phyloP scores from a whole-genome alignment of 1,284 basidiomycete species.

The Trichosporon faecale region DNA sequence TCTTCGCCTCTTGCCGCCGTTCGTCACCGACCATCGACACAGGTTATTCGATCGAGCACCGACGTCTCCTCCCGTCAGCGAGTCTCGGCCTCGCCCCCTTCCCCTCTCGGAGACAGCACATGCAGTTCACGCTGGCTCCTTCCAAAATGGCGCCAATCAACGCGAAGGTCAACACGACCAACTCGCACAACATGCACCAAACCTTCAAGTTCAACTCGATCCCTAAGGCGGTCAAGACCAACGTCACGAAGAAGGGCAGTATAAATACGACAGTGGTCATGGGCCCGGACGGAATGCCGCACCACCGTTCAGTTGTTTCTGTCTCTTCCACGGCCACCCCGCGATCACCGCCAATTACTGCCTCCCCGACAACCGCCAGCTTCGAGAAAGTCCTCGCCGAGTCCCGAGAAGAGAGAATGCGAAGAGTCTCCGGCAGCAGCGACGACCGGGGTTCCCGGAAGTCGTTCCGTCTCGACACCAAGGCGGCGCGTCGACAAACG shows the following conservation, averaged over 20 bases:
- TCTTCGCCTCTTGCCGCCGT: background rate
- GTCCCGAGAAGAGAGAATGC: background rate
- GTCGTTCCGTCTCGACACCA: slow-evolving; percentile 4
- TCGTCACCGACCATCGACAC: background rate
- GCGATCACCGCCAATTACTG: background rate
- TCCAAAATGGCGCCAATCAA: background rate
- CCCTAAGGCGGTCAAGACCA: background rate
- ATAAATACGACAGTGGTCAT: background rate
- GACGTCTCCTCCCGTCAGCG: background rate
- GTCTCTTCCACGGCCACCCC: background rate
- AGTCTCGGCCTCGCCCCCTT: background rate
- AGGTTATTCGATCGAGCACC: background rate
- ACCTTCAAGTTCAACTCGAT: slow-evolving; percentile 11
- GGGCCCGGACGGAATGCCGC: slow-evolving; percentile 8
- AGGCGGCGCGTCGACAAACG: background rate
- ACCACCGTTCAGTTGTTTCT: background rate
- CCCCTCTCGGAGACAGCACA: background rate
- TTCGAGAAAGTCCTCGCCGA: background rate
- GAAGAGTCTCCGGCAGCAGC: background rate
- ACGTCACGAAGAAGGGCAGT: background rate
- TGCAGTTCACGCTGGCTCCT: background rate
- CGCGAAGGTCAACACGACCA: background rate
- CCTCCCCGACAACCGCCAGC: background rate
- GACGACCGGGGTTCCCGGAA: slow-evolving; percentile 1
- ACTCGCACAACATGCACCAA: slow-evolving; percentile 9